phyloP scores from a whole-genome alignment of 305 asterid species.

The Fraxinus xanthoxyloides region DNA sequence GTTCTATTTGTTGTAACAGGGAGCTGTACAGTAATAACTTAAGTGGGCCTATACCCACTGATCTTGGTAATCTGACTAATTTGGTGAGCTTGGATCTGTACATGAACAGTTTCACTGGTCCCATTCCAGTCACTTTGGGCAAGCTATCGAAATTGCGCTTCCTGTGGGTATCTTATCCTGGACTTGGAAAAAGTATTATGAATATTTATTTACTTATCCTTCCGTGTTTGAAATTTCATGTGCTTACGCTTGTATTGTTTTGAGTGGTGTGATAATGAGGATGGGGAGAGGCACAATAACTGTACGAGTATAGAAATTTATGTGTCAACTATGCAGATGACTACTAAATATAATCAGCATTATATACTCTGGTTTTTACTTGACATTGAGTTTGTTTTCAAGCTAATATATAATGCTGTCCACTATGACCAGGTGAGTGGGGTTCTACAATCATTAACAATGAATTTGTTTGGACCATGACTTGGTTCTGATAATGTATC shows the following conservation, averaged over 20 bases:
- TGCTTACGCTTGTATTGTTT: background rate
- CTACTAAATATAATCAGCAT: background rate
- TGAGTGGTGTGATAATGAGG: background rate
- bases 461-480: background rate
- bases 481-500: background rate
- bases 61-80: constrained; percentile 34
- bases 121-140: constrained; percentile 35
- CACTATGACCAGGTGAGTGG: background rate
- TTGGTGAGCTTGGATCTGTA: constrained; percentile 22
- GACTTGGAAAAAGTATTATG: background rate
- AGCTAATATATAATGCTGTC: background rate
- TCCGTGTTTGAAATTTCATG: background rate
- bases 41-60: background rate
- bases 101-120: constrained; percentile 46
- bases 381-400: background rate
- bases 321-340: background rate
- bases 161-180: constrained; percentile 13
- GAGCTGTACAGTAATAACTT: background rate
- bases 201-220: background rate
- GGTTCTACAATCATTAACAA: background rate
- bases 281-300: background rate
- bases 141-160: constrained; percentile 15
- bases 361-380: background rate
- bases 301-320: background rate
- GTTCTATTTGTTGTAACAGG: background rate